A percentile compares a stretch with the other conserved stretches of the same genome.
phyloP scores from a whole-genome alignment of 78 protist species.

The Cavenderia fasciculata region DNA sequence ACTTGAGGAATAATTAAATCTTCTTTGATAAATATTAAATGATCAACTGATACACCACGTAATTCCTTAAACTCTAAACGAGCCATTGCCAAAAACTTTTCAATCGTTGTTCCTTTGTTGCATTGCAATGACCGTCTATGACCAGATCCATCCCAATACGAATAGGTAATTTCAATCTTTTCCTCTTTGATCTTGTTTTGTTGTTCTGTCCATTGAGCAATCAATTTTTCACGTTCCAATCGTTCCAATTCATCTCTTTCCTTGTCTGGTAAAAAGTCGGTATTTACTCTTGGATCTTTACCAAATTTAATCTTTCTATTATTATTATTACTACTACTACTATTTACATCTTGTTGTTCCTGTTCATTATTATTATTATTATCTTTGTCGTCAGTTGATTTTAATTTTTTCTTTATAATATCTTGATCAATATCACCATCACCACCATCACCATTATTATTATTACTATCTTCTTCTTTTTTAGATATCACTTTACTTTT shows the following conservation, averaged over 20 bases:
- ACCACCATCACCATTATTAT: not conserved
- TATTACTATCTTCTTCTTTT: not conserved
- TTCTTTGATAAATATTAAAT: constrained; percentile 94
- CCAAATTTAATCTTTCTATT: constrained; percentile 2
- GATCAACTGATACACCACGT: constrained; percentile 69
- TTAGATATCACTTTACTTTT: no score
- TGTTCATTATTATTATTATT: not conserved
- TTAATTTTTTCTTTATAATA: no score
- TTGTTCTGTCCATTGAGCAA: constrained; percentile 80
- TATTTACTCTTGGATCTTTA: constrained; percentile 85
- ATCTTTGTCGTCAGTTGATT: not conserved
- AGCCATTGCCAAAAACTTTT: constrained; percentile 75
- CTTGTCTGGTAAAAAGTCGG: constrained; percentile 89
- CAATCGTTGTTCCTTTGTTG: constrained; percentile 85
- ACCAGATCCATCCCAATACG: constrained; percentile 96
- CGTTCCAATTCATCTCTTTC: constrained; percentile 84
- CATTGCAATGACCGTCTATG: constrained; percentile 80
- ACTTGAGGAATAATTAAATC: constrained; percentile 93
- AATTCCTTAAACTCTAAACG: constrained; percentile 81
- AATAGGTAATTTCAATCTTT: constrained; percentile 81
- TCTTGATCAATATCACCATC: not conserved
- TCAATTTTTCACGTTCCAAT: constrained; percentile 76
- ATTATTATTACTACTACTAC: not conserved
- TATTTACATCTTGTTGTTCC: not conserved
- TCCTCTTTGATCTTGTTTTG: constrained; percentile 88